Conservation (phyloP, 805 yeast species). For the Ogataea wickerhamii region DNA sequence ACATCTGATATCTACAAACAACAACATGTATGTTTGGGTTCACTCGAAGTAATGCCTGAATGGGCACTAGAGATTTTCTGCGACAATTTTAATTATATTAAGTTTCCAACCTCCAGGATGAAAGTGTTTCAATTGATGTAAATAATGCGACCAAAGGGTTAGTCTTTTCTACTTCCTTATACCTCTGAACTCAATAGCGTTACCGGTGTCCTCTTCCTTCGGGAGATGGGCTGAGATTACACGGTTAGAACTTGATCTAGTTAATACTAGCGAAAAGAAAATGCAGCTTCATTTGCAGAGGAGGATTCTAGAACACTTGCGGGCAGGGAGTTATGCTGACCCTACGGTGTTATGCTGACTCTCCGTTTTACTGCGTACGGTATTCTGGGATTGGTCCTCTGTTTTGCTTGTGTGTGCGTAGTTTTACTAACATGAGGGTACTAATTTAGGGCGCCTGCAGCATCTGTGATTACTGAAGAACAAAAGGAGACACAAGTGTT, state of each 20-base stretch:
- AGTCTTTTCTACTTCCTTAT: conserved; percentile 7
- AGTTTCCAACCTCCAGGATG: conserved; percentile 2
- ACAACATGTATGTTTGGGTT: not conserved
- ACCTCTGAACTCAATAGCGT: conserved; percentile 14
- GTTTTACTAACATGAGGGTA: too few species aligned
- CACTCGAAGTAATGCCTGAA: not conserved
- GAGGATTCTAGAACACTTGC: conserved; percentile 1
- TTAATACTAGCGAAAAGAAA: conserved; percentile 42
- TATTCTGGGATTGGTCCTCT: not conserved
- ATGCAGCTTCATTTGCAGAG: conserved; percentile 21
- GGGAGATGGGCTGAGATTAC: conserved; percentile 37
- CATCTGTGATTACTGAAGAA: conserved; percentile 16
- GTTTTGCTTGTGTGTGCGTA: too few species aligned
- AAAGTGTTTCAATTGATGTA: not conserved
- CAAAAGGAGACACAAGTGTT: conserved; percentile 10
- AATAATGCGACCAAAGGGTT: conserved; percentile 8
- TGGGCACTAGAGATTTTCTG: conserved; percentile 1
- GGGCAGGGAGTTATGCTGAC: not conserved
- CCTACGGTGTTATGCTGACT: too few species aligned
- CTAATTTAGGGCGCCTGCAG: conserved; percentile 24
- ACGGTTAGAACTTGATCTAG: conserved; percentile 44
- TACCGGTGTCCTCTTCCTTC: conserved; percentile 30
- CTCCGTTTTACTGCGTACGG: not conserved
- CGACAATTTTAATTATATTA: conserved; percentile 6
- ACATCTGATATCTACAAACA: too few species aligned